These are phyloP conservation scores for Naganishia friedmannii DNA, from an alignment of 768 basidiomycete genomes.

Conservation along the genomic window DNA sequence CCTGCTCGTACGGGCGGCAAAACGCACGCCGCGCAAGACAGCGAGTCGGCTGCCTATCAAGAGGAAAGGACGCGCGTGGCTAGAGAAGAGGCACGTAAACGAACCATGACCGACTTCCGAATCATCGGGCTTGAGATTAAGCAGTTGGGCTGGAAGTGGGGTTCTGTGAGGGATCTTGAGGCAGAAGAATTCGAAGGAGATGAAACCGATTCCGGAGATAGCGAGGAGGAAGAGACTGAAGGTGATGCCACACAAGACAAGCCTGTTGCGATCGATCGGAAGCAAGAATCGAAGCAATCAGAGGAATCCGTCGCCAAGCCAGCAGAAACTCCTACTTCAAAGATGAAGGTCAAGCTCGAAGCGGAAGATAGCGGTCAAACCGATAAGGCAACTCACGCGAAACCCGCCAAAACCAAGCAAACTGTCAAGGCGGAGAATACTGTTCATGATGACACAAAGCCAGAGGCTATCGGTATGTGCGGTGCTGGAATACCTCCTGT, in stretches of 20 bases:
- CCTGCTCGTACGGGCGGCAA: background rate
- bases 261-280: background rate
- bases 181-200: slow-evolving; percentile 24
- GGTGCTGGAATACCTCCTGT: background rate
- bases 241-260: slow-evolving; percentile 7
- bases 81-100: slow-evolving; percentile 59
- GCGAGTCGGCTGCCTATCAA: slow-evolving; percentile 23
- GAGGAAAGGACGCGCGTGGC: slow-evolving; percentile 35
- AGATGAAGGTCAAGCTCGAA: slow-evolving; percentile 5
- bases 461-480: slow-evolving; percentile 2
- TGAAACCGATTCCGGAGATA: slow-evolving; percentile 1
- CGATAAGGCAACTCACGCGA: background rate
- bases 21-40: slow-evolving; percentile 1
- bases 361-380: background rate
- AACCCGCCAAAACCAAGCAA: slow-evolving; percentile 8
- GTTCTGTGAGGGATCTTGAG: slow-evolving; percentile 33
- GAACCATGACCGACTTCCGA: slow-evolving; percentile 97
- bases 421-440: background rate
- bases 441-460: background rate
- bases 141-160: slow-evolving; percentile 81
- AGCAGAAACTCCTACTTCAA: background rate
- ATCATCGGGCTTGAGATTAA: slow-evolving; percentile 84
- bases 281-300: background rate
- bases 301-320: background rate
- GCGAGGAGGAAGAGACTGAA: slow-evolving; percentile 15